Evolutionary conservation across 2,329 filamentous ascomycete genomes (phyloP), one percentile per base, ranked within the genome.

Genomic region (Colletotrichum tropicicola): DNA sequence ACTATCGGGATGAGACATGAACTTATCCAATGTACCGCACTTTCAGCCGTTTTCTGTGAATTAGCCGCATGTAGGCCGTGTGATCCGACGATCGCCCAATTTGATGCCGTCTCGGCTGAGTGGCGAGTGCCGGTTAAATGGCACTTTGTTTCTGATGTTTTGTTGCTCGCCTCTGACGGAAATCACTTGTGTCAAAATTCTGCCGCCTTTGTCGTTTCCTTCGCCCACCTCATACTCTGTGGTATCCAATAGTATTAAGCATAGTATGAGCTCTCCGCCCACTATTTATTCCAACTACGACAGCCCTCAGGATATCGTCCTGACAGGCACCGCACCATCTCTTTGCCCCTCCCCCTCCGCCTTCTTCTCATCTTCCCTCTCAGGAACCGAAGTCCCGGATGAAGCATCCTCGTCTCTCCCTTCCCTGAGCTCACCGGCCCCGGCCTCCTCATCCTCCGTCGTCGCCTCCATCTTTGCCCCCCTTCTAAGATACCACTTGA

Each of bases 401-500:
- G 21, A 6, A 1, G 5, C 3, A 12, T 25, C 23, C 32, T 15
- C 8, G 28, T 23, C 17, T 19, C 27, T 45, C 21, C 5, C 27
- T 7, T 13, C 25, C 17, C 55, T 6, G 44, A 30, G 3, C 13
- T 28, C 45, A n/a, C 35, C 35, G 7, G n/a, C 27, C 7, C 44
- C 32, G 6, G 12, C 49, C 44, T 61, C 57, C n/a, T 61, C 61
- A 12, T 65, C 61, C 56, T 60, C 56, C 8, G 48, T 60, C 27
- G 25, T 57, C 53, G 75, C 73, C 5, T 53, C 63, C 5, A 61
- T 62, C 68, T 77, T 77, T 13, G 37, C 53, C n/a, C 58, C 65
- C 57, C 72, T 73, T 39, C 71, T 69, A 43, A 84, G 68, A 67
- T 82, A 85, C 75, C 80, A 78, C 65, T 74, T 79, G 70, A 86